phyloP scores from a whole-genome alignment of 495 filamentous ascomycete genomes.

The Xylaria palmicola region DNA sequence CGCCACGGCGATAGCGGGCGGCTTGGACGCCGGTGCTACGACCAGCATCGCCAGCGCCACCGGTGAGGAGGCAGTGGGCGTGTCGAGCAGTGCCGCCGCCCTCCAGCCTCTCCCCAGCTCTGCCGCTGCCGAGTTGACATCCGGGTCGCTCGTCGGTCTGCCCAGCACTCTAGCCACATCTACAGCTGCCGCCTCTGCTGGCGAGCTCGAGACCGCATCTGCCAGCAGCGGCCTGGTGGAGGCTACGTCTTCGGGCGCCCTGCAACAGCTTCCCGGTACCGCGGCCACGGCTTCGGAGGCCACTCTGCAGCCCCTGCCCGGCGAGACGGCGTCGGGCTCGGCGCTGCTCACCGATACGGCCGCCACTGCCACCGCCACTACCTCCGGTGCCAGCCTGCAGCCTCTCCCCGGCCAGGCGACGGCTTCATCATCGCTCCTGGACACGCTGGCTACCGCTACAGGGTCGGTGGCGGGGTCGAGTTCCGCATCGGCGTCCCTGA shows the following conservation, averaged over 20 bases:
- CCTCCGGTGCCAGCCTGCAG: background rate
- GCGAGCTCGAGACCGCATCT: background rate
- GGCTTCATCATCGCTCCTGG: background rate
- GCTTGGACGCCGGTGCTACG: background rate
- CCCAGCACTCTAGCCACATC: background rate
- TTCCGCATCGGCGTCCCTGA: background rate
- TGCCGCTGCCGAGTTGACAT: background rate
- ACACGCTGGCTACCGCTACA: constrained; percentile 4
- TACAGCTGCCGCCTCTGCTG: background rate
- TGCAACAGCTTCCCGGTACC: constrained; percentile 18
- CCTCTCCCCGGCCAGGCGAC: background rate
- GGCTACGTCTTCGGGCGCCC: background rate
- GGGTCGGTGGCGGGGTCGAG: background rate
- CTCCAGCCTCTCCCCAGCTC: constrained; percentile 18
- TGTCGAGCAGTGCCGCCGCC: background rate
- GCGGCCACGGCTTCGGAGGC: constrained; percentile 9
- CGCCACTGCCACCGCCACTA: constrained; percentile 6
- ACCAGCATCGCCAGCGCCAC: background rate
- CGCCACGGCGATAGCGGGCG: background rate
- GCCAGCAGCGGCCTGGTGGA: background rate
- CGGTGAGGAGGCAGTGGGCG: background rate
- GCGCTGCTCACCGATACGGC: background rate
- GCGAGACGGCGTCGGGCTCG: background rate
- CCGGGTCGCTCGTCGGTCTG: background rate
- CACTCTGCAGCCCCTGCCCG: background rate